Evolutionary conservation across 305 asterid species (phyloP), one percentile per base, ranked within the genome.

Genomic region (Rubia tinctorum): DNA sequence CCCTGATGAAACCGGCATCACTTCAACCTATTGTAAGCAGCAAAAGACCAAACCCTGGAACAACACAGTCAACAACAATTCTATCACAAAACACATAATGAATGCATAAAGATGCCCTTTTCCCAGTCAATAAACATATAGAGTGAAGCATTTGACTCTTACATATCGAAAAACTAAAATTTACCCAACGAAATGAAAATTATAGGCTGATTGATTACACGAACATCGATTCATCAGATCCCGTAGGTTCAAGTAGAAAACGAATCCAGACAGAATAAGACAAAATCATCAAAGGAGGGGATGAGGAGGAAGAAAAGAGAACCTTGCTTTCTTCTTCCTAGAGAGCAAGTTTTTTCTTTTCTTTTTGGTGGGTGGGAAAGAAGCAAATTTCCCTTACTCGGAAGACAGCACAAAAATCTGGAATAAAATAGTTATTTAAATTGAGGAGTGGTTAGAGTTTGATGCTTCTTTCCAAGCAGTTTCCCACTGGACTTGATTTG

Each of bases 1-100:
- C 77, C 82, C 91, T 58, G 93, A 17, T 22, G 60, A 80, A 81
- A 85, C 76, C 69, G 89, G 73, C 90, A 86, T 86, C 78, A 82
- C 59, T 73, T 68, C 71, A 53, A 72, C 61, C 20, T 49, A 67
- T 69, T 60, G 39, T 23, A 64, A 30, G 49, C 68, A 42, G 80
- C 87, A 76, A 84, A 6, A n/a, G 14, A 7, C 8, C 45, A 70
- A 51, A 76, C 58, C 66, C 75, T 62, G 55, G 68, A 14, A 42
- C 22, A 70, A 66, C 65, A 58, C 75, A 76, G 45, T 18, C 64
- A 51, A 17, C 65, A 6, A 53, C 40, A 51, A 55, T 47, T 49
- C 69, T 22, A 42, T 18, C 22, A 49, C 56, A n/a, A 53, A 18
- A 53, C 25, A 53, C n/a, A 18, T 5, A 47, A 47, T 15, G 18